Evolutionary conservation across 371 early-diverging fungal species (phyloP), one percentile per base, ranked within the genome.

Genomic region (Lichtheimia ramosa): DNA sequence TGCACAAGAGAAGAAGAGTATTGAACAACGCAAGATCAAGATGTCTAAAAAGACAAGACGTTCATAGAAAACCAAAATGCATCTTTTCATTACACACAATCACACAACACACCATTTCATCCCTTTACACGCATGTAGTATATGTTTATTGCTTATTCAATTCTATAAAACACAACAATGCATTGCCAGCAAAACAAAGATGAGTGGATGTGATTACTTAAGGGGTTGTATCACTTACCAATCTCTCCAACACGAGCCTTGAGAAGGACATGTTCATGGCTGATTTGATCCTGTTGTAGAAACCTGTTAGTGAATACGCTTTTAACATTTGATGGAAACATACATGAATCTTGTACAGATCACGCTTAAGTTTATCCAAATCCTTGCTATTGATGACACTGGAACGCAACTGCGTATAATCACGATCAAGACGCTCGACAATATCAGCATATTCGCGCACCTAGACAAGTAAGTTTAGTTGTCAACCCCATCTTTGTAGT

Each of bases 1-100:
- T 34, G 71, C 80, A 10, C 82, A 84, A 52, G 83, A 81, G 23
- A 66, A 77, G 49, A 73, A 77, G 14, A 75, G 71, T 18, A 73
- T 75, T 49, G 63, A 66, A 43, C 68, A 61, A 51, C 71, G 67
- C 21, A 84, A 85, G 63, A 55, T 72, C 23, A 83, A 83, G 66
- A 73, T 77, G 61, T 72, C 74, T 14, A 76, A 77, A 55, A 82
- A 77, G 68, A 80, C 80, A 13, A 65, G 70, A 49, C 63, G 70
- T 39, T 74, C 75, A 60, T 80, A 77, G 64, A 64, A 8, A 21
- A 34, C 34, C 34, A 34, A 34, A 27, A 34, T 34, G 34, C 34
- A 34, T 34, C 34, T 34, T 34, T 34, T 34, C 34, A 34, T 34
- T 10, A 46, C 12, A 46, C n/a, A 46, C 46, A 46, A 14, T 16